These are phyloP conservation scores for Yarrowia sp. DNA, from an alignment of 805 yeast genomes.

Conservation along the genomic window DNA sequence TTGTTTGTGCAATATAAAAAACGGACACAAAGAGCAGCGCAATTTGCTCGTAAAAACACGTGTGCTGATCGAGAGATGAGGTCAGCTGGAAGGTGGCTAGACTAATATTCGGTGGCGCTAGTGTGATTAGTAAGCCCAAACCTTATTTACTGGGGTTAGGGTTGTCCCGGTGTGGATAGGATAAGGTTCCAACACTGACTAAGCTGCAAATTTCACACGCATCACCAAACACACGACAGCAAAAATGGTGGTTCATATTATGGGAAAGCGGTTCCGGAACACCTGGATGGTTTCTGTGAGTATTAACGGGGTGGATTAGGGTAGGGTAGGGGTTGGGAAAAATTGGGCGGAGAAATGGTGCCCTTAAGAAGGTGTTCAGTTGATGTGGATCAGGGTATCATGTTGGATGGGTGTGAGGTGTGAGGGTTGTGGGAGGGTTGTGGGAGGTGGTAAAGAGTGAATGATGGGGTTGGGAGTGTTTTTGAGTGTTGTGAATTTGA, in stretches of 20 bases:
- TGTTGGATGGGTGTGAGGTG: not conserved
- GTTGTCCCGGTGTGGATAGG: not conserved
- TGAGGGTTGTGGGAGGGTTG: not conserved
- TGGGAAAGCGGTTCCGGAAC: conserved; percentile 27
- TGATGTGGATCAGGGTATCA: not conserved
- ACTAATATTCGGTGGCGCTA: not conserved
- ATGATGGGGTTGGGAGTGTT: too few species aligned
- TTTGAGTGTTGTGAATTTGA: too few species aligned
- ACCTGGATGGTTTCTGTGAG: conserved; percentile 26
- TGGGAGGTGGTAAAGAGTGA: too few species aligned
- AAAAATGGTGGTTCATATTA: conserved; percentile 27
- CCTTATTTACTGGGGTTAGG: conserved; percentile 9
- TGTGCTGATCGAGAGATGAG: too few species aligned
- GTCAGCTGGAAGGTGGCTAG: not conserved
- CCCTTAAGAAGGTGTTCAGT: too few species aligned
- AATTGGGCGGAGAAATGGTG: not conserved
- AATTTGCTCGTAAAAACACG: not conserved
- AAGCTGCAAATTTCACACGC: conserved; percentile 22
- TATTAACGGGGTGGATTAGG: not conserved
- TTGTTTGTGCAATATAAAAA: not conserved
- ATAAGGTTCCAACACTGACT: not conserved
- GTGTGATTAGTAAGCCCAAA: not conserved
- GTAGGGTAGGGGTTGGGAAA: not conserved
- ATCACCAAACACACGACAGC: conserved; percentile 7
- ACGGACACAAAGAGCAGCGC: not conserved